Evolutionary conservation across 2,329 filamentous ascomycete genomes (phyloP), one percentile per base, ranked within the genome.

Genomic region (Lachnellula arida): DNA sequence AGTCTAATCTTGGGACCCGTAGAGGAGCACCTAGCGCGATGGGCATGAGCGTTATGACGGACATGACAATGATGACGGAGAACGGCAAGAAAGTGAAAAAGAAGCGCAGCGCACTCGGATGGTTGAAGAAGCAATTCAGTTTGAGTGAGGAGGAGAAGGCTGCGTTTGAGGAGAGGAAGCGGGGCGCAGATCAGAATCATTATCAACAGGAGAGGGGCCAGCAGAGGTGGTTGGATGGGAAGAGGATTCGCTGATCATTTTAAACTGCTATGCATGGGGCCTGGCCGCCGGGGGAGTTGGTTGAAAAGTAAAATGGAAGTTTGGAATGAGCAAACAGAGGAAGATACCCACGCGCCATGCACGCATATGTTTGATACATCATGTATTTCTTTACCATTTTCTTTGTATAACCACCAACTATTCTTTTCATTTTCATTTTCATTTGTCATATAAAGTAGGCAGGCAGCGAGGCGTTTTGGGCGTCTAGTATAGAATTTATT

Each of bases 41-140:
- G 67, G 65, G 67, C 5, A 67, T 67, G 76, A 84, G 81, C 65
- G 81, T 78, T 65, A 71, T 84, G 59, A 85, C 79, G 65, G 81
- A 76, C 1, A 74, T 77, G 53, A 78, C 75, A 3, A 62, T 57
- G 1, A 72, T 78, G 49, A 77, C 75, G 14, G 63, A 64, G 34
- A 55, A 63, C 28, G 63, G 61, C 15, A 65, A 65, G 57, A 69
- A 76, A 39, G 66, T 85, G 5, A 86, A 86, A 70, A 87, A 86
- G 74, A 86, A 86, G 74, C 78, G 81, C 60, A 86, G 84, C 63
- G 81, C 82, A 1, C 85, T 87, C 65, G 84, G 83, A 2, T 87
- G 84, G 84, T 69, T 87, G 54, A 86, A 86, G 70, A 86, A 87
- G 72, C 83, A 83, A 0, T 87, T 87, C 51, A 81, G 79, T 35